Evolutionary conservation across 208 protist genomes (phyloP).

Genomic region (Acanthamoeba lugdunensis): DNA sequence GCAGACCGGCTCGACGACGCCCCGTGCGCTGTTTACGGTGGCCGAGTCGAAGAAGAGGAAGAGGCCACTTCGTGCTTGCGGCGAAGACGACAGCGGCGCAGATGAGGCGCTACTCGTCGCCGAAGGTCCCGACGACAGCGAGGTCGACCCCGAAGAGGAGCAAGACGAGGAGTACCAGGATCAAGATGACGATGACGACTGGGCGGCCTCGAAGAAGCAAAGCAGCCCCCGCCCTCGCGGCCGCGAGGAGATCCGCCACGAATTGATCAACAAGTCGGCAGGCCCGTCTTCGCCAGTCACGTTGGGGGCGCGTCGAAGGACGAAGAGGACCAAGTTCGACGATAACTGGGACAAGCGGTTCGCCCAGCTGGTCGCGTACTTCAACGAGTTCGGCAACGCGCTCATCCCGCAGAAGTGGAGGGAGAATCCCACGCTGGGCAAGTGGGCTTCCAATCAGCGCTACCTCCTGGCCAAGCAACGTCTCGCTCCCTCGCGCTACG

Average conservation of each 20-base stretch:
- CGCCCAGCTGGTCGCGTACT: not conserved
- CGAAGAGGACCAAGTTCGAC: slow-evolving; percentile 42
- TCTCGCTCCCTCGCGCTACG: not conserved
- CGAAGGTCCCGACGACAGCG: not conserved
- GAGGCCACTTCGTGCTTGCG: not conserved
- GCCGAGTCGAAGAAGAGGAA: no score
- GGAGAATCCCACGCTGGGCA: slow-evolving; percentile 9
- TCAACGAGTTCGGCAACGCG: not conserved
- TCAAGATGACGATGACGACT: not conserved
- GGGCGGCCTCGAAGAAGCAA: not conserved
- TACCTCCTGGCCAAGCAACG: not conserved
- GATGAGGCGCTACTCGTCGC: not conserved
- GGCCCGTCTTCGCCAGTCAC: not conserved
- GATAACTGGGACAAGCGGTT: not conserved
- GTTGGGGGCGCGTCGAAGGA: not conserved
- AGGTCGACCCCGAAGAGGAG: not conserved
- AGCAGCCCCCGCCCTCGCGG: not conserved
- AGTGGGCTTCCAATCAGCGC: slow-evolving; percentile 32
- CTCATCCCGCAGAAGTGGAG: slow-evolving; percentile 31
- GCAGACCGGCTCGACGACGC: no score
- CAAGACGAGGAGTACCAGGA: not conserved
- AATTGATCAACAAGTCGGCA: not conserved
- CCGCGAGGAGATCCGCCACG: no score
- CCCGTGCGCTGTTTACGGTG: no score
- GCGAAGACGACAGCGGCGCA: not conserved